Percentiles rank a stretch among this genome's conserved stretches.
Conservation (phyloP, 768 basidiomycete genomes). For the Boletus subparvulus region DNA sequence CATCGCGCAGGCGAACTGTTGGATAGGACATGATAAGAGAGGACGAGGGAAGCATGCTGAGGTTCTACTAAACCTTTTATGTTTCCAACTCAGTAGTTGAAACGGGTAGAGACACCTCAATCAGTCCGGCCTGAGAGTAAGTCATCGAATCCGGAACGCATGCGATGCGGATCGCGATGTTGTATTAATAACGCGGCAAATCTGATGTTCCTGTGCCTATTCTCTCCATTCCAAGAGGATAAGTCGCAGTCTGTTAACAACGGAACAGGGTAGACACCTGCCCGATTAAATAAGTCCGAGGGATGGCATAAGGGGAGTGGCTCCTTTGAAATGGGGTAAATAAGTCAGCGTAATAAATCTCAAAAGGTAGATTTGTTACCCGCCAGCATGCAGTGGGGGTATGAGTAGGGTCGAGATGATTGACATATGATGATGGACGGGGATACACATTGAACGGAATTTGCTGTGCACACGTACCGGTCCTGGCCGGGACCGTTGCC, state of each 20-base stretch:
- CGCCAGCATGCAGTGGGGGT: background rate
- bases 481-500: conserved; percentile 8
- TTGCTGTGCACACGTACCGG: conserved; percentile 5
- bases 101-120: no score
- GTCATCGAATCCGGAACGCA: background rate
- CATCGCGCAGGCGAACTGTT: conserved; percentile 42
- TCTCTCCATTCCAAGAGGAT: background rate
- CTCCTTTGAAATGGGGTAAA: background rate
- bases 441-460: background rate
- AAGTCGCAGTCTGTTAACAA: background rate
- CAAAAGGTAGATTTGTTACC: conserved; percentile 1
- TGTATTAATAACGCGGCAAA: background rate
- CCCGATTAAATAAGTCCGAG: conserved; percentile 5
- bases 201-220: background rate
- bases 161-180: background rate
- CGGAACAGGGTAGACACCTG: background rate
- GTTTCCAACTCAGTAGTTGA: no score
- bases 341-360: background rate
- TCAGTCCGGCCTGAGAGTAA: background rate
- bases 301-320: background rate
- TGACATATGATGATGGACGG: background rate
- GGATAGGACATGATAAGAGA: conserved; percentile 21
- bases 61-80: conserved; percentile 10
- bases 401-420: no score
- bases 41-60: background rate